These are phyloP conservation scores for Dianthus caryophyllus DNA, from an alignment of 148 eudicot genomes.

Conservation along the genomic window DNA sequence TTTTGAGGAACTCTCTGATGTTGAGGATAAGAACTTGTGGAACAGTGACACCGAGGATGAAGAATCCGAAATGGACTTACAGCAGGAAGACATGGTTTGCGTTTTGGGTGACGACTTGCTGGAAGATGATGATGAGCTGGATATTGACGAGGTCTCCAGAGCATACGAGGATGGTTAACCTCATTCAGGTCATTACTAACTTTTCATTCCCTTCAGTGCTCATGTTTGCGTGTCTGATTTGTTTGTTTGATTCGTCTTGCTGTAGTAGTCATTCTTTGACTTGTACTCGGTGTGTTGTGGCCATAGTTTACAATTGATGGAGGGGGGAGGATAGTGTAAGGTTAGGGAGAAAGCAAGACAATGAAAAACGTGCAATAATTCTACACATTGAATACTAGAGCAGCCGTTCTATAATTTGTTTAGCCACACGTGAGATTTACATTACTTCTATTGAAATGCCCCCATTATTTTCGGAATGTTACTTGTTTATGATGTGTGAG, in stretches of 20 bases:
- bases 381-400: not conserved
- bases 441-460: not conserved
- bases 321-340: too few species aligned
- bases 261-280: not conserved
- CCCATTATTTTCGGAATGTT: not conserved
- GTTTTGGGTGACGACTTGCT: constrained; percentile 36
- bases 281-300: not conserved
- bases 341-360: too few species aligned
- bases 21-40: constrained; percentile 45
- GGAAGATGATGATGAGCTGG: constrained; percentile 65
- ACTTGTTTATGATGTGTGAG: not conserved
- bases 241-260: not conserved
- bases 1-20: constrained; percentile 48
- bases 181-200: constrained; percentile 24
- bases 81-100: constrained; percentile 30
- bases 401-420: not conserved
- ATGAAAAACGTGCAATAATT: too few species aligned
- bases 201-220: not conserved
- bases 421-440: not conserved
- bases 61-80: constrained; percentile 22
- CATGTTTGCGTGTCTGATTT: not conserved
- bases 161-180: constrained; percentile 47
- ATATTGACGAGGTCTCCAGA: constrained; percentile 54
- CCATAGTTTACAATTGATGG: too few species aligned
- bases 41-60: constrained; percentile 58